phyloP scores from a whole-genome alignment of 345 rosid genomes.

The Stellera chamaejasme region DNA sequence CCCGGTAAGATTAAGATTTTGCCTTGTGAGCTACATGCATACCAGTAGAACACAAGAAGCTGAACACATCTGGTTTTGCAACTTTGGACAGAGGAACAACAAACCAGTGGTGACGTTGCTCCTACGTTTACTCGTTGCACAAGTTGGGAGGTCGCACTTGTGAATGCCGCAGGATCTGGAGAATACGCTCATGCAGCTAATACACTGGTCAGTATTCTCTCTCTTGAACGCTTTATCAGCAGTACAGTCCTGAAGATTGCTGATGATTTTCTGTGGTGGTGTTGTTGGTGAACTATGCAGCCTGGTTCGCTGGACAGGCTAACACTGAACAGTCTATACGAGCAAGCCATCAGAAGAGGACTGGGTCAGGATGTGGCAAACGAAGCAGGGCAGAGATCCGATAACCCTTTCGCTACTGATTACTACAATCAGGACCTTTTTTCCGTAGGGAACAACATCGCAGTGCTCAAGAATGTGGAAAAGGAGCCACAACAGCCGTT shows the following conservation, averaged over 20 bases:
- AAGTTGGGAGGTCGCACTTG: constrained; percentile 31
- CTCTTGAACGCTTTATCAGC: neutral
- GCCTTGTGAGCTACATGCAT: neutral
- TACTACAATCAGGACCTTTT: constrained; percentile 8
- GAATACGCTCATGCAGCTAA: constrained; percentile 10
- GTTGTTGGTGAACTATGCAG: constrained; percentile 10
- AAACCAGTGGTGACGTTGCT: constrained; percentile 5
- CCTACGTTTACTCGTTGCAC: constrained; percentile 8
- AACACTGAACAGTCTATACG: constrained; percentile 21
- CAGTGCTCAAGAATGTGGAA: constrained; percentile 1
- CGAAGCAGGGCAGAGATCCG: constrained; percentile 3
- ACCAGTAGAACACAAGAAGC: neutral
- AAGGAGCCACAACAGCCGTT: constrained; percentile 11
- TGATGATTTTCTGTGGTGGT: neutral
- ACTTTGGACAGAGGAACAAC: constrained; percentile 6
- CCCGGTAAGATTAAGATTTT: constrained; percentile 16
- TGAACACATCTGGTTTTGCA: neutral
- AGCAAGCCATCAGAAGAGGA: constrained; percentile 11
- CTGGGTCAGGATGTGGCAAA: constrained; percentile 2
- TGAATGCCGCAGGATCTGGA: constrained; percentile 22
- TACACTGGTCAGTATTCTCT: constrained; percentile 19
- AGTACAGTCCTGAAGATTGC: neutral
- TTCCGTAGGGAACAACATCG: constrained; percentile 1
- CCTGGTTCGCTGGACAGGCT: constrained; percentile 23
- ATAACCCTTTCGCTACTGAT: constrained; percentile 11